phyloP scores from a whole-genome alignment of 2,329 filamentous ascomycete genomes.

The Trichophyton schoenleinii region DNA sequence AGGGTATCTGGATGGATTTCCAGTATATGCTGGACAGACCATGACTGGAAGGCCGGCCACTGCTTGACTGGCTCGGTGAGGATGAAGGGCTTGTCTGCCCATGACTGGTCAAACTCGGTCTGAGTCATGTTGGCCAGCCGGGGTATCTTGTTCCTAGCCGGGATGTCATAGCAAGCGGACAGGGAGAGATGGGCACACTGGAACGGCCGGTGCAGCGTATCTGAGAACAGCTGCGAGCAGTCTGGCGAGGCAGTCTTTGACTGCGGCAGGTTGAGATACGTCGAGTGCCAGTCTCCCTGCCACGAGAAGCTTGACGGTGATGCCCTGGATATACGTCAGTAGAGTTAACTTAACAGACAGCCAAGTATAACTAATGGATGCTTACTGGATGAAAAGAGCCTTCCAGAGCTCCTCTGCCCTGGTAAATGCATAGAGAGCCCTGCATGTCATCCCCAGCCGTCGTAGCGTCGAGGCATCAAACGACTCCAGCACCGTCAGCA shows the following conservation, averaged over 20 bases:
- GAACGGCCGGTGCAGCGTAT: conserved; percentile 80
- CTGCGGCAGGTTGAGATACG: conserved; percentile 51
- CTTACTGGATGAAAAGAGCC: conserved; percentile 70
- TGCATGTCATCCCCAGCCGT: conserved; percentile 63
- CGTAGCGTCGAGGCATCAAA: conserved; percentile 53
- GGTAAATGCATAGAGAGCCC: conserved; percentile 74
- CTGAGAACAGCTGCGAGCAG: conserved; percentile 74
- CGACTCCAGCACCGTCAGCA: conserved; percentile 62
- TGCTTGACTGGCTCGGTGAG: conserved; percentile 66
- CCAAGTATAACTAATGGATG: not conserved
- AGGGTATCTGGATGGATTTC: conserved; percentile 51
- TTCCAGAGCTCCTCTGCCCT: conserved; percentile 84
- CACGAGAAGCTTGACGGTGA: conserved; percentile 42
- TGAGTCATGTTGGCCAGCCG: conserved; percentile 56
- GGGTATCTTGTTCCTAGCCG: conserved; percentile 57
- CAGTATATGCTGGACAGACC: conserved; percentile 59
- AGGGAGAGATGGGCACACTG: conserved; percentile 69
- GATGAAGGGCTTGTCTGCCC: conserved; percentile 75
- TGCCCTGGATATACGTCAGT: conserved; percentile 7
- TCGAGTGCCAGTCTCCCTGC: conserved; percentile 76
- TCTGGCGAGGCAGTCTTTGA: conserved; percentile 47
- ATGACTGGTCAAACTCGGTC: conserved; percentile 59
- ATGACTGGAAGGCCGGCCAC: conserved; percentile 66
- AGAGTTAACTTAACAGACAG: not conserved
- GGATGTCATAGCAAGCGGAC: conserved; percentile 57